Evolutionary conservation across 1,284 basidiomycete genomes (phyloP).

Genomic region (Ustilago nuda): DNA sequence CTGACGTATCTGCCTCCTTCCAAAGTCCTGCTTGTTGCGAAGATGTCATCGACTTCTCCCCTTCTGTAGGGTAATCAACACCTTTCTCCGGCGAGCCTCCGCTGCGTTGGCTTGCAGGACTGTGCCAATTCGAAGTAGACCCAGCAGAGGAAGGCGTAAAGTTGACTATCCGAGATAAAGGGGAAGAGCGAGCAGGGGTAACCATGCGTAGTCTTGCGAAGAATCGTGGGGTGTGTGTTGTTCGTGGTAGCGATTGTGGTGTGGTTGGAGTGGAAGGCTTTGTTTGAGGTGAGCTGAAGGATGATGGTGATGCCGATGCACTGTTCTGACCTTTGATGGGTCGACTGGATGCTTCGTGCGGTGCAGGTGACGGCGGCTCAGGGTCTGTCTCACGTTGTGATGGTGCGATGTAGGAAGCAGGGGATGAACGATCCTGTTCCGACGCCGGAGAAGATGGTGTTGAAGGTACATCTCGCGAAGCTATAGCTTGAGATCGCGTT

Average conservation of each 20-base stretch:
- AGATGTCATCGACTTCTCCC: too few species aligned
- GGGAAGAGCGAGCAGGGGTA: slow-evolving; percentile 31
- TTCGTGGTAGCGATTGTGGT: slow-evolving; percentile 13
- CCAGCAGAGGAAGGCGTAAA: slow-evolving; percentile 25
- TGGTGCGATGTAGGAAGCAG: neutral
- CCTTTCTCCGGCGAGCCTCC: neutral
- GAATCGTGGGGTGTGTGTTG: slow-evolving; percentile 11
- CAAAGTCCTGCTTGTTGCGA: too few species aligned
- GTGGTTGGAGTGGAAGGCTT: neutral
- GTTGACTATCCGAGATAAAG: slow-evolving; percentile 31
- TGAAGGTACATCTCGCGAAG: neutral
- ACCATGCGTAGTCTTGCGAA: slow-evolving; percentile 33
- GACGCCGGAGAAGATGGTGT: neutral
- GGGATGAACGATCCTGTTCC: neutral
- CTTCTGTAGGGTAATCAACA: too few species aligned
- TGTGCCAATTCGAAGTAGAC: slow-evolving; percentile 24
- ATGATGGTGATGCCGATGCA: neutral
- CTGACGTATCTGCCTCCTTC: too few species aligned
- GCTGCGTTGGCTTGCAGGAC: slow-evolving; percentile 15
- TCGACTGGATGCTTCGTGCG: neutral
- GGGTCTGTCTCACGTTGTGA: neutral
- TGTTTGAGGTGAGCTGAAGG: neutral
- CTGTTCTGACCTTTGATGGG: neutral
- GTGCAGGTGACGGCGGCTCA: neutral
- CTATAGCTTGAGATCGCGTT: too few species aligned